A percentile compares a stretch with the other conserved stretches of the same genome.
These are phyloP conservation scores for Penicillium sp. DNA, from an alignment of 2,329 filamentous ascomycete species.

Conservation along the genomic window DNA sequence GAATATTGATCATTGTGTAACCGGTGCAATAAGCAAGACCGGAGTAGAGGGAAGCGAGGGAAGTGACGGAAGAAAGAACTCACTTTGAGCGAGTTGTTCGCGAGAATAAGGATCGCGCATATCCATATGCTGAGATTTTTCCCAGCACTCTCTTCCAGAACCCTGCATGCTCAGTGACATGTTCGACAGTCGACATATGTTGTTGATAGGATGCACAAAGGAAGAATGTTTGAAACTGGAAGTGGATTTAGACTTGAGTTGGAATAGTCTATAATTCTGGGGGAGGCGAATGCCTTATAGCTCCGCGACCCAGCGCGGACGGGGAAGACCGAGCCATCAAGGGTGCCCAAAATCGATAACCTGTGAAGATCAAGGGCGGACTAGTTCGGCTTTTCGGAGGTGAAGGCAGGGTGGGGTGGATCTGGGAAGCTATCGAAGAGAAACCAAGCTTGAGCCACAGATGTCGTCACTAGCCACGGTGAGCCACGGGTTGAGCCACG, in stretches of 20 bases:
- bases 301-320: slow-evolving; percentile 1
- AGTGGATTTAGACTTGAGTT: slow-evolving; percentile 3
- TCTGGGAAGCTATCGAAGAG: slow-evolving; percentile 21
- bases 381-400: slow-evolving; percentile 23
- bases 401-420: slow-evolving; percentile 18
- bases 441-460: slow-evolving; percentile 15
- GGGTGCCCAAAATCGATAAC: slow-evolving; percentile 22
- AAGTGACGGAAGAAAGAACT: slow-evolving; percentile 11
- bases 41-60: neutral
- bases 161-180: slow-evolving; percentile 33
- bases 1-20: slow-evolving; percentile 66
- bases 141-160: slow-evolving; percentile 34
- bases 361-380: slow-evolving; percentile 31
- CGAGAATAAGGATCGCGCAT: slow-evolving; percentile 30
- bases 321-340: slow-evolving; percentile 22
- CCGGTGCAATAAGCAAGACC: slow-evolving; percentile 32
- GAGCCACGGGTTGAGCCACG: slow-evolving; percentile 18
- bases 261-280: slow-evolving; percentile 6
- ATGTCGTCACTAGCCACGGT: slow-evolving; percentile 19
- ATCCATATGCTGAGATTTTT: slow-evolving; percentile 31
- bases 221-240: neutral
- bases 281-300: slow-evolving; percentile 22
- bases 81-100: slow-evolving; percentile 30
- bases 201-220: neutral
- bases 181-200: slow-evolving; percentile 26